Percentiles rank a stretch among this genome's conserved stretches.
These are phyloP conservation scores for Jamesozyma hellenica DNA, from an alignment of 805 yeast species.

Conservation along the genomic window DNA sequence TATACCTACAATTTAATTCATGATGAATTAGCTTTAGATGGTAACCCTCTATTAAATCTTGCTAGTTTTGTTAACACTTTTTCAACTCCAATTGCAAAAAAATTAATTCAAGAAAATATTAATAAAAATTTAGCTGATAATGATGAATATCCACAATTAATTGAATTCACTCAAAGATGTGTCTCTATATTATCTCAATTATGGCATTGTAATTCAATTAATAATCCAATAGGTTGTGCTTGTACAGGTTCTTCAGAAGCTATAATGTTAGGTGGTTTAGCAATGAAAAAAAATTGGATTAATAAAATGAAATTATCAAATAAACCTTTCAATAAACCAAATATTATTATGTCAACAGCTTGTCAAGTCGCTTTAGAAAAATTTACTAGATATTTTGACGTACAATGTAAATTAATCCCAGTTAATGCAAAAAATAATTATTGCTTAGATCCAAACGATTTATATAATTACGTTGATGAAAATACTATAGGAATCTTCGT, in stretches of 20 bases:
- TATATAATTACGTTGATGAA: slow-evolving; percentile 66
- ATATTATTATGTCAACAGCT: slow-evolving; percentile 83
- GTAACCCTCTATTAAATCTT: slow-evolving; percentile 70
- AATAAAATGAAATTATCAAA: slow-evolving; percentile 49
- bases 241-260: slow-evolving; percentile 94
- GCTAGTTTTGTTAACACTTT: slow-evolving; percentile 85
- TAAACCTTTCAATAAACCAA: slow-evolving; percentile 54
- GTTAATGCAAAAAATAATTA: slow-evolving; percentile 52
- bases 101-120: slow-evolving; percentile 56
- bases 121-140: slow-evolving; percentile 86
- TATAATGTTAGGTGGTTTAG: slow-evolving; percentile 85
- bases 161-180: slow-evolving; percentile 74
- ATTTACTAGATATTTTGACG: slow-evolving; percentile 90
- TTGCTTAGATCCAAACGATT: slow-evolving; percentile 49
- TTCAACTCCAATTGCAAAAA: slow-evolving; percentile 42
- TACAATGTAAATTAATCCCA: slow-evolving; percentile 68
- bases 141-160: slow-evolving; percentile 83
- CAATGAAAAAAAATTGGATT: slow-evolving; percentile 88
- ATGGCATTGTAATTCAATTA: slow-evolving; percentile 59
- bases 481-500: slow-evolving; percentile 88
- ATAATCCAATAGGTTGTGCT: slow-evolving; percentile 67
- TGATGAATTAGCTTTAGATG: slow-evolving; percentile 73
- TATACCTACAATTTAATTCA: slow-evolving; percentile 54
- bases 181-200: slow-evolving; percentile 66
- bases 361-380: slow-evolving; percentile 92